These are phyloP conservation scores for Apiotrichum mycotoxinovorans DNA, from an alignment of 1,284 basidiomycete genomes.

Conservation along the genomic window DNA sequence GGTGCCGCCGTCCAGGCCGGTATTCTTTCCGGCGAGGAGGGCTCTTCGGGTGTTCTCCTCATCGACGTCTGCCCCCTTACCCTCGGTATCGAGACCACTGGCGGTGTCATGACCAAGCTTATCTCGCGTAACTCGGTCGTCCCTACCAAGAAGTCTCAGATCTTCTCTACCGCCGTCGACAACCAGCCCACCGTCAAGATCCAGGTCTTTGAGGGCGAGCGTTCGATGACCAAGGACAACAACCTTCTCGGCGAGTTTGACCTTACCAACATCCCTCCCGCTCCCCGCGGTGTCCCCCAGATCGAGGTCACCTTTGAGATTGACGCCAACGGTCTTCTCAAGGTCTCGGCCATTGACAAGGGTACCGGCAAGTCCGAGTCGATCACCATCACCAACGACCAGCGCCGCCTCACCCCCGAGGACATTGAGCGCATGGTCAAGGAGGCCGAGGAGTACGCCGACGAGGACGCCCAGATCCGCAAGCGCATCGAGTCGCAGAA, in stretches of 20 bases:
- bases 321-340: constrained; percentile 87
- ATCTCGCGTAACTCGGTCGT: constrained; percentile 93
- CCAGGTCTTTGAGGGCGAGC: constrained; percentile 88
- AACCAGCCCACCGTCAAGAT: constrained; percentile 90
- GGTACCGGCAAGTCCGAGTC: constrained; percentile 86
- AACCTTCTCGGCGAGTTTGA: constrained; percentile 97
- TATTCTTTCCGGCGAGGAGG: constrained; percentile 97
- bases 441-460: constrained; percentile 83
- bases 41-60: constrained; percentile 92
- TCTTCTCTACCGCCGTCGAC: constrained; percentile 95
- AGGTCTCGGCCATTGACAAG: constrained; percentile 83
- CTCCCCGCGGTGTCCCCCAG: constrained; percentile 91
- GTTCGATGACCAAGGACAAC: constrained; percentile 95
- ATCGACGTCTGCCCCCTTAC: constrained; percentile 97
- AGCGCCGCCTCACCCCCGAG: constrained; percentile 70
- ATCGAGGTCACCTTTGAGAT: constrained; percentile 94
- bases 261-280: constrained; percentile 84
- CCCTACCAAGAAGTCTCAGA: constrained; percentile 98
- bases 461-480: constrained; percentile 78
- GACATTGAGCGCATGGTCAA: constrained; percentile 89
- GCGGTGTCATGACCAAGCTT: constrained; percentile 96
- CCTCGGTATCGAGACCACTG: constrained; percentile 95
- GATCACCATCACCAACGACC: constrained; percentile 75
- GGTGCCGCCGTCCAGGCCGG: constrained; percentile 99
- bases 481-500: constrained; percentile 70